Conservation (phyloP, 192 early-diverging fungal species). For the Phycomyces nitens region DNA sequence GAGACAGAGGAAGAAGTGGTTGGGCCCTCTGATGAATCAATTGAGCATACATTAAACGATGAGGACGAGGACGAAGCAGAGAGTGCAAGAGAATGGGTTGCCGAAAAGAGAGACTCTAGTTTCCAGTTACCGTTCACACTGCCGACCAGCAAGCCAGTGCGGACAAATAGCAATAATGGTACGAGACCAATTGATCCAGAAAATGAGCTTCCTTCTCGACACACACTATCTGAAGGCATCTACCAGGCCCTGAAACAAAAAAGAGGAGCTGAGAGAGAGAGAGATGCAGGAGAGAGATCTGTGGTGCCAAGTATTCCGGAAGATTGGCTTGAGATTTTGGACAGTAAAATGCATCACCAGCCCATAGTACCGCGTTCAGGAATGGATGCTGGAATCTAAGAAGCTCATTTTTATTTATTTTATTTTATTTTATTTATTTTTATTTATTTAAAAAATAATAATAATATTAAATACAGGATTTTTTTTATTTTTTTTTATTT, state of each 20-base stretch:
- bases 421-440: background rate
- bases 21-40: constrained; percentile 9
- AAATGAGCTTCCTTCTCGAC: no score
- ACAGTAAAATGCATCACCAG: constrained; percentile 2
- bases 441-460: background rate
- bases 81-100: constrained; percentile 43
- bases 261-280: constrained; percentile 10
- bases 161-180: background rate
- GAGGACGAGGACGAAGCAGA: constrained; percentile 45
- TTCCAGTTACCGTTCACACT: constrained; percentile 59
- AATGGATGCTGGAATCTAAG: background rate
- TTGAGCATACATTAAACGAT: constrained; percentile 23
- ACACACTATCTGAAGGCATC: constrained; percentile 8
- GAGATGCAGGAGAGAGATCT: constrained; percentile 15
- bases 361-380: background rate
- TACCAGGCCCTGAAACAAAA: constrained; percentile 13
- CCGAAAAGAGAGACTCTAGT: constrained; percentile 50
- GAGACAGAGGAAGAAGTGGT: no score
- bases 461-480: constrained; percentile 1
- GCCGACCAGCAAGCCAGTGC: constrained; percentile 39
- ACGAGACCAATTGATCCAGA: no score
- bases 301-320: constrained; percentile 29
- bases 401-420: background rate
- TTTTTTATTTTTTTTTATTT: no score
- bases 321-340: constrained; percentile 33